Conservation (phyloP, 345 rosid genomes). For the Rhizophora mangle region DNA sequence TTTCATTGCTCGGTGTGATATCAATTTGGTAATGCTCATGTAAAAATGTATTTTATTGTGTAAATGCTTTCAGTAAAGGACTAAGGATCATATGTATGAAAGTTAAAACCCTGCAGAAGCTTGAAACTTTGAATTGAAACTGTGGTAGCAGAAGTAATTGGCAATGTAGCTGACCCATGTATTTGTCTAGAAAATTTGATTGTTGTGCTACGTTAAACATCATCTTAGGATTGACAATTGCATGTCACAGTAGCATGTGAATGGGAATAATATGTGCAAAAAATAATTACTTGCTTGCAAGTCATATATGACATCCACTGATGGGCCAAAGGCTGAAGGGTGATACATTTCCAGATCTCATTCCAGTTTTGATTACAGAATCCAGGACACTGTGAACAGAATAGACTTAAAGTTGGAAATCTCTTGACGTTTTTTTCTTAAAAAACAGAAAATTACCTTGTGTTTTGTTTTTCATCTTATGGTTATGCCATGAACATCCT, state of each 20-base stretch:
- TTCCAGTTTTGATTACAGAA: neutral
- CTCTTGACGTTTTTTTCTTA: neutral
- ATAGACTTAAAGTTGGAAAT: neutral
- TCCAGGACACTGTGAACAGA: neutral
- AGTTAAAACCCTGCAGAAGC: neutral
- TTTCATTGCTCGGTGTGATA: neutral
- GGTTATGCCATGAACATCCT: neutral
- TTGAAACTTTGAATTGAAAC: neutral
- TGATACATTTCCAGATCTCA: too few relatives aligned
- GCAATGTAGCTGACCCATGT: neutral
- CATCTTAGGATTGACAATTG: neutral
- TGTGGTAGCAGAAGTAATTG: neutral
- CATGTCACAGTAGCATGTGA: neutral
- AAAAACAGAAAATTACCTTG: too few relatives aligned
- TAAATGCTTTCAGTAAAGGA: neutral
- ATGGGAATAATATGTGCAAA: too few relatives aligned
- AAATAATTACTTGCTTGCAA: too few relatives aligned
- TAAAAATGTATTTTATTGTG: neutral
- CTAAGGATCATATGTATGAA: neutral
- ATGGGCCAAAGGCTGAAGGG: too few relatives aligned
- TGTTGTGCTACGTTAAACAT: neutral
- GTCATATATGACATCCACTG: too few relatives aligned
- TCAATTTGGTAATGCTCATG: neutral
- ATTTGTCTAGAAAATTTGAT: neutral
- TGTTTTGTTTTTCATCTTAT: neutral